A percentile compares a stretch with the other conserved stretches of the same genome.
These are phyloP conservation scores for Cladophialophora carrionii DNA, from an alignment of 2,329 filamentous ascomycete species.

Conservation along the genomic window DNA sequence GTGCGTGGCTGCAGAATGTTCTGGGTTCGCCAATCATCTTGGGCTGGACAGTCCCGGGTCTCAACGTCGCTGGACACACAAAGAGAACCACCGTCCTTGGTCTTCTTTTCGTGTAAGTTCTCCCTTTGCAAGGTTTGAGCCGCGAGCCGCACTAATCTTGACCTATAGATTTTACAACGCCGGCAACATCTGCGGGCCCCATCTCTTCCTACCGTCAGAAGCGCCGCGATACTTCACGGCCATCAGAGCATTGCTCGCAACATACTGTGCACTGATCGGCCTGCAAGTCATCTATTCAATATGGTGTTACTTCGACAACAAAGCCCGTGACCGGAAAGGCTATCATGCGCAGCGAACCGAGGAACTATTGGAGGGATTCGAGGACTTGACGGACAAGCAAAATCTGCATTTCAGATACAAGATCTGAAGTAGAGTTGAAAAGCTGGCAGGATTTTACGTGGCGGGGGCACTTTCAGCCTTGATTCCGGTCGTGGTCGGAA, in stretches of 20 bases:
- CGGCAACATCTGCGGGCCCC: conserved; percentile 55
- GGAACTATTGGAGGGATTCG: conserved; percentile 42
- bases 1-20: conserved; percentile 58
- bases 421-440: conserved; percentile 34
- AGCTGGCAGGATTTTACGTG: neutral
- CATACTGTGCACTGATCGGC: conserved; percentile 50
- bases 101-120: conserved; percentile 48
- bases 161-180: conserved; percentile 49
- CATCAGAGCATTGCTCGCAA: conserved; percentile 49
- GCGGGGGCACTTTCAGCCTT: neutral
- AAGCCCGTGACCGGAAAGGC: conserved; percentile 22
- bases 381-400: conserved; percentile 46
- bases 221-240: conserved; percentile 52
- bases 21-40: conserved; percentile 57
- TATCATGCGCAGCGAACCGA: conserved; percentile 20
- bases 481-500: neutral
- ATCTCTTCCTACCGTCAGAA: conserved; percentile 53
- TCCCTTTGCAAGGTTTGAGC: neutral
- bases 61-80: conserved; percentile 56
- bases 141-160: neutral
- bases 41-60: conserved; percentile 56
- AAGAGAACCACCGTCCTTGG: conserved; percentile 57
- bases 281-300: conserved; percentile 40
- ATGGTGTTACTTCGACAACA: conserved; percentile 30
- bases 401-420: conserved; percentile 45